These are phyloP conservation scores for Carallia pectinifolia DNA, from an alignment of 345 rosid genomes.

Conservation along the genomic window DNA sequence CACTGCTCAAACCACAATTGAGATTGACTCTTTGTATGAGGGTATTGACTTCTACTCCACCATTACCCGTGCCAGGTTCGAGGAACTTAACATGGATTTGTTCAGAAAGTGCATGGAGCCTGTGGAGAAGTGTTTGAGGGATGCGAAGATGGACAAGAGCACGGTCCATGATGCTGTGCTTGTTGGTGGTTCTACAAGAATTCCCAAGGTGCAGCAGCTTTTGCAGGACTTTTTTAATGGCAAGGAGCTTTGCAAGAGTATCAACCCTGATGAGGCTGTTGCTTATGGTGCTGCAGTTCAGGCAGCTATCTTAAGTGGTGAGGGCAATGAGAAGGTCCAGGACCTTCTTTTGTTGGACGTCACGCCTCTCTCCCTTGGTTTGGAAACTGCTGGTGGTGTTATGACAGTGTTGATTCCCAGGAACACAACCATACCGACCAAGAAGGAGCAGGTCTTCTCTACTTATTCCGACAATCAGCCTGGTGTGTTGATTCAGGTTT, in stretches of 20 bases:
- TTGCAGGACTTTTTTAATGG: constrained; percentile 62
- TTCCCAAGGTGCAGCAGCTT: constrained; percentile 60
- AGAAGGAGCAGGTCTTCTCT: constrained; percentile 41
- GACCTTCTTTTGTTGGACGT: constrained; percentile 72
- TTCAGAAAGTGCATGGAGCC: constrained; percentile 4
- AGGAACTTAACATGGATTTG: constrained; percentile 3
- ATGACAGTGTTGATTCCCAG: constrained; percentile 79
- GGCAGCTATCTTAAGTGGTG: constrained; percentile 76
- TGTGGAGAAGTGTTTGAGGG: constrained; percentile 4
- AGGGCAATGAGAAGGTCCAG: constrained; percentile 85
- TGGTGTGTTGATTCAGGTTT: constrained; percentile 77
- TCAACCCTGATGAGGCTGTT: constrained; percentile 83
- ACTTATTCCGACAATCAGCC: constrained; percentile 67
- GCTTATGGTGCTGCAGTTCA: constrained; percentile 88
- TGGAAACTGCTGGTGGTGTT: constrained; percentile 78
- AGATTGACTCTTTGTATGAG: constrained; percentile 69
- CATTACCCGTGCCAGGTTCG: constrained; percentile 21
- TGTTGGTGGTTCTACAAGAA: constrained; percentile 78
- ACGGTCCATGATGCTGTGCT: constrained; percentile 64
- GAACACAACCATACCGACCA: constrained; percentile 71
- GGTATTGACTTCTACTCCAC: constrained; percentile 71
- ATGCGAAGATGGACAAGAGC: constrained; percentile 60
- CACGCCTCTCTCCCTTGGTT: constrained; percentile 72
- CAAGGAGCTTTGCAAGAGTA: constrained; percentile 78
- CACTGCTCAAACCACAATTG: constrained; percentile 70